Percentiles rank a stretch among this genome's conserved stretches.
Evolutionary conservation across 495 filamentous ascomycete genomes (phyloP).

Genomic region (Aspergillus biplanus): DNA sequence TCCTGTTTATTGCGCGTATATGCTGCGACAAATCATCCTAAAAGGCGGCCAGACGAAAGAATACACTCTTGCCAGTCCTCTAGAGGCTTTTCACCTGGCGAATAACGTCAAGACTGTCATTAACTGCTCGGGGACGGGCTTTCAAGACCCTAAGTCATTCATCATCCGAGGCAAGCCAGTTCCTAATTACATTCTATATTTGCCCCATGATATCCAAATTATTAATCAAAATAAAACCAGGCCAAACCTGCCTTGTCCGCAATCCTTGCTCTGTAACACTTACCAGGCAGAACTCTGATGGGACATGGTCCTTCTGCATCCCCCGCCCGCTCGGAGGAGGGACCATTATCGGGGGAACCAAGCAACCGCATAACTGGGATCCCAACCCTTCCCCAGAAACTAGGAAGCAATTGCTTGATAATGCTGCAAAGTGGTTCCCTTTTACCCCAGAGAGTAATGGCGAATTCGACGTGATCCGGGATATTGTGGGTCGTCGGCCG

Average conservation of each 20-base stretch:
- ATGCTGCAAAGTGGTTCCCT: constrained; percentile 50
- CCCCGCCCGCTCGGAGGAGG: constrained; percentile 62
- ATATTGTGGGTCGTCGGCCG: constrained; percentile 50
- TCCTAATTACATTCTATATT: not conserved
- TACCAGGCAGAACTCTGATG: constrained; percentile 62
- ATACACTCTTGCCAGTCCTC: constrained; percentile 44
- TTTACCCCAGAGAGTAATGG: constrained; percentile 40
- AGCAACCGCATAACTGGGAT: constrained; percentile 61
- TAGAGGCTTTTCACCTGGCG: constrained; percentile 53
- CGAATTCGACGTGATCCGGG: constrained; percentile 49
- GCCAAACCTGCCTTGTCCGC: constrained; percentile 50
- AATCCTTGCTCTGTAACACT: constrained; percentile 55
- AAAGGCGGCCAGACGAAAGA: constrained; percentile 52
- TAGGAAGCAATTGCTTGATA: constrained; percentile 48
- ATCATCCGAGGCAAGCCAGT: constrained; percentile 53
- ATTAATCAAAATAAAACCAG: constrained; percentile 17
- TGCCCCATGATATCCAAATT: not conserved
- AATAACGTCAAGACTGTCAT: constrained; percentile 52
- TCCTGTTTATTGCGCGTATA: constrained; percentile 61
- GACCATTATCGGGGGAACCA: constrained; percentile 66
- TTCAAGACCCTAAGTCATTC: constrained; percentile 55
- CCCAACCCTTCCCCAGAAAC: constrained; percentile 49
- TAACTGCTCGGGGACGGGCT: constrained; percentile 61
- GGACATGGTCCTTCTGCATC: constrained; percentile 63
- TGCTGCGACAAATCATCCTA: constrained; percentile 56